phyloP scores from a whole-genome alignment of 1,284 basidiomycete species.

The Malassezia sp. region DNA sequence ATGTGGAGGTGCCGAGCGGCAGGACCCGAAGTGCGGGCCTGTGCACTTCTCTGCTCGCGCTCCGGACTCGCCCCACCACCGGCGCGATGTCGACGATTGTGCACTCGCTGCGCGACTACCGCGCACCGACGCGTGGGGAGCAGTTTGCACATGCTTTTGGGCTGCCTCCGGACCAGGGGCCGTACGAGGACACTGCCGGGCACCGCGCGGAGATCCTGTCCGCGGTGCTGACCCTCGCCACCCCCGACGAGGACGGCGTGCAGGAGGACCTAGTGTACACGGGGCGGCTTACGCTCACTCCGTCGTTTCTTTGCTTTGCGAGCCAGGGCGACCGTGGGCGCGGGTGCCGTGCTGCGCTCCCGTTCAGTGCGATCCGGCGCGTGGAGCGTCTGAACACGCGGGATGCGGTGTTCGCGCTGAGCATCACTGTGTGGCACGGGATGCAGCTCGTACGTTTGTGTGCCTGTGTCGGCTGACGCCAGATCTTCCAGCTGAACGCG shows the following conservation, averaged over 20 bases:
- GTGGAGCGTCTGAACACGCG: conserved; percentile 71
- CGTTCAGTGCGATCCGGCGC: conserved; percentile 79
- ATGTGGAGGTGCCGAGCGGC: background rate
- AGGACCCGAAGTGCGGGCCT: background rate
- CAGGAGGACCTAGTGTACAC: conserved; percentile 41
- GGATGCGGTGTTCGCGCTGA: conserved; percentile 69
- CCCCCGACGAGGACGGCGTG: conserved; percentile 21
- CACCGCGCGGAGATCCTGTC: conserved; percentile 33
- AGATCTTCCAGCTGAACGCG: conserved; percentile 88
- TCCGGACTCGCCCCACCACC: too few relatives aligned
- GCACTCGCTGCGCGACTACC: conserved; percentile 44
- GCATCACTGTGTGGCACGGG: conserved; percentile 86
- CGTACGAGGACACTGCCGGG: conserved; percentile 21
- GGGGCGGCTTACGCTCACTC: conserved; percentile 76
- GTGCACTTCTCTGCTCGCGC: background rate
- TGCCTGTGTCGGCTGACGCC: too few relatives aligned
- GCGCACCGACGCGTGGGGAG: conserved; percentile 34
- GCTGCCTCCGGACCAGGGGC: conserved; percentile 28
- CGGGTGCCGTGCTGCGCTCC: conserved; percentile 79
- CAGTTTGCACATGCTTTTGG: conserved; percentile 37
- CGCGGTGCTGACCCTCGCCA: conserved; percentile 36
- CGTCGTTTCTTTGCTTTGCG: conserved; percentile 80
- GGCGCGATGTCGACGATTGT: conserved; percentile 44
- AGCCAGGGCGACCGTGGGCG: conserved; percentile 71
- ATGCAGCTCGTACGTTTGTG: too few relatives aligned